Evolutionary conservation across 2,329 filamentous ascomycete species (phyloP), one percentile per base, ranked within the genome.

Genomic region (Metarhizium sp.): DNA sequence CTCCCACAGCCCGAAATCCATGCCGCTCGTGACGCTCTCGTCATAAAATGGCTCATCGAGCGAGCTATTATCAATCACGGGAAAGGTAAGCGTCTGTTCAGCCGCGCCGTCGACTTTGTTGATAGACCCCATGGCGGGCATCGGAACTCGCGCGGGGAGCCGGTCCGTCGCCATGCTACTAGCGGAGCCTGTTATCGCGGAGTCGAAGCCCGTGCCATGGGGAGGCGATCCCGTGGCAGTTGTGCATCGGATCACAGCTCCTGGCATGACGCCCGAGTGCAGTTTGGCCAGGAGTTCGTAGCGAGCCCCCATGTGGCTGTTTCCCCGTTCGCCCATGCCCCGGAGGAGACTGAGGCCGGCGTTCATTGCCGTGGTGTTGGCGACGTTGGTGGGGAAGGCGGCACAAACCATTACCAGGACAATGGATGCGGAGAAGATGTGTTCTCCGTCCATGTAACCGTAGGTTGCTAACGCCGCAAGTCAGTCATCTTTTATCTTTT

Each of bases 371-470:
- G 65, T 60, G 2, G 66, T 67, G 60, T 75, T 77, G 25, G 66
- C 63, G 6, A 70, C 61, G 52, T 75, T 72, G 32, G 67, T 63
- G 0, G 78, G 78, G 55, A 82, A 80, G 2, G 78, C 74, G 10
- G 75, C 73, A 62, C 78, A 78, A 20, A 78, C 75, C 74, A 81
- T 78, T 29, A 81, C 75, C 5, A 82, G 71, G 2, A 81, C 71
- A 11, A 81, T 72, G 11, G 77, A 73, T 1, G 78, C 77, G 0
- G 76, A 79, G 60, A 81, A 80, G 29, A 75, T 72, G 60, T 81
- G 78, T 57, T 82, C 79, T 16, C 76, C 75, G 56, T 82, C 79
- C 69, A 81, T 78, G 62, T 79, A 82, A 29, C 79, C 79, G 60
- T 79, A 81, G 0, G 78, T 81, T 20, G 78, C 76, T 61, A 36